Evolutionary conservation across 768 basidiomycete species (phyloP), one percentile per base, ranked within the genome.

Genomic region (Trametes punicea): DNA sequence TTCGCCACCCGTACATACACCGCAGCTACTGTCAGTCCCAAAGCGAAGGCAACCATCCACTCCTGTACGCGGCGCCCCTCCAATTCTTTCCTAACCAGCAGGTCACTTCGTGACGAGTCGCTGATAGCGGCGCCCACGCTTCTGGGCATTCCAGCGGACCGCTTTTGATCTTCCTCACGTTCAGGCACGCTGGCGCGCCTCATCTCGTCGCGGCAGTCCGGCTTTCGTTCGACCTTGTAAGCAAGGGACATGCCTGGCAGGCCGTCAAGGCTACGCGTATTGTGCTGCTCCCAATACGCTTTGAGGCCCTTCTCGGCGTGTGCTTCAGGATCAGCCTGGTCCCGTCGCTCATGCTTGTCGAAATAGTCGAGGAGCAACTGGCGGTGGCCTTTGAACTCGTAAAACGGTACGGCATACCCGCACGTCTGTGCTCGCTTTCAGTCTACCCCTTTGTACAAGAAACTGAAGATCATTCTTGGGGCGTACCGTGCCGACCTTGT

Each of bases 401-500:
- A 87, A 61, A 77, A 77, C 2, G 87, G 86, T 23, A 87, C 78
- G 0, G 78, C 77, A 60, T 77, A 87, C 21, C 87, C 85, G 60
- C 85, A 88, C 2, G 85, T 84, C 87, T 87, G n/a, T 57, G 2
- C 74, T 18, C 15, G 39, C 16, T 9, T 33, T 53, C 15, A 36
- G 45, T 25, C 13, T 15, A n/a, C 74, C 45, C 70, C 70, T 52
- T 23, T 2, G 23, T n/a, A 9, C 29, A 13, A 45, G 13, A 40
- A 13, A 11, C 27, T 45, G 29, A 38, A 16, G 23, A 23, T 26
- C 13, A 31, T 31, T 39, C 20, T 27, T 44, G 38, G 27, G 15
- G 64, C 76, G 55, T 50, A 79, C 78, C 0, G 74, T 72, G 31
- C 72, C 74, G n/a, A 86, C 82, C 71, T 81, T 81, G 66, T 80